Percentiles rank a stretch among this genome's conserved stretches.
These are phyloP conservation scores for Alternaria triticina DNA, from an alignment of 2,329 filamentous ascomycete species.

Conservation along the genomic window DNA sequence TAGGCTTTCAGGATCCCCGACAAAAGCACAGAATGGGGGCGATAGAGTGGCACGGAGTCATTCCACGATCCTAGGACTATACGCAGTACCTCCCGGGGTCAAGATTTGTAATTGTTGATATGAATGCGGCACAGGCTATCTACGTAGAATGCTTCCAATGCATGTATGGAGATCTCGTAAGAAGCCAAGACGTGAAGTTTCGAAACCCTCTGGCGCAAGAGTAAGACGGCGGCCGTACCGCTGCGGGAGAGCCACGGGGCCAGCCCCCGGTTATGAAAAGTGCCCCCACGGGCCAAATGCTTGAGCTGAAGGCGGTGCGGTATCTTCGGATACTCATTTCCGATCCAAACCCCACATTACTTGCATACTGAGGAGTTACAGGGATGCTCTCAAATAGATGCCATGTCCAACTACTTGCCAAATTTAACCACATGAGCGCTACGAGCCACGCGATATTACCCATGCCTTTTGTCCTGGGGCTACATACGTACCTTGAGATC, in stretches of 20 bases:
- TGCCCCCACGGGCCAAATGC: background rate
- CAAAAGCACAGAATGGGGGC: background rate
- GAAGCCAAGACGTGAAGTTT: background rate
- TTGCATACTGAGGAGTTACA: background rate
- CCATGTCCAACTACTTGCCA: background rate
- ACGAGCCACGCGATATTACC: background rate
- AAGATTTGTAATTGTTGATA: background rate
- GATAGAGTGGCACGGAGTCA: background rate
- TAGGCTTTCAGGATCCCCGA: background rate
- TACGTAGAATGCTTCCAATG: background rate
- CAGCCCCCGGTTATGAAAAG: background rate
- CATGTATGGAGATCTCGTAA: background rate
- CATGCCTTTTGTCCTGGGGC: background rate
- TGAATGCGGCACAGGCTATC: background rate
- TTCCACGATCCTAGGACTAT: background rate
- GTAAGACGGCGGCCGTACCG: background rate
- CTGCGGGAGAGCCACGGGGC: background rate
- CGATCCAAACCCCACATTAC: background rate
- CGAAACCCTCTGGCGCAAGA: background rate
- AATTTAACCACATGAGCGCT: background rate
- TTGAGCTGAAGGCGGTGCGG: background rate
- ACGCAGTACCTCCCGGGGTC: background rate
- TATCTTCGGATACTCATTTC: background rate
- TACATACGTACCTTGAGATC: background rate
- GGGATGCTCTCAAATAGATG: background rate